Conservation (phyloP, 805 yeast genomes). For the Sungouiozyma ichnusensis region DNA sequence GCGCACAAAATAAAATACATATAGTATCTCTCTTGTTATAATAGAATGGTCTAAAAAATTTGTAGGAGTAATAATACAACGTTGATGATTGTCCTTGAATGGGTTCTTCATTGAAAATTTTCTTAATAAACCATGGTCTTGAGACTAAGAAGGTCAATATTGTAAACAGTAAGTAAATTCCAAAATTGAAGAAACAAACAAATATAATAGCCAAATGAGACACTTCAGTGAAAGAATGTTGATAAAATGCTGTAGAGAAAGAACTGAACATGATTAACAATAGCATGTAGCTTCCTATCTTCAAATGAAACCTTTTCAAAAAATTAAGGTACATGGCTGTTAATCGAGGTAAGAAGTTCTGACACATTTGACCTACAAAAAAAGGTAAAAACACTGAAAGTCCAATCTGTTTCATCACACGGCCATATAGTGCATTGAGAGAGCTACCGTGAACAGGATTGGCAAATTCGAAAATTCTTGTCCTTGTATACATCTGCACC, state of each 20-base stretch:
- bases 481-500: conserved; percentile 53
- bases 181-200: conserved; percentile 74
- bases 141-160: conserved; percentile 47
- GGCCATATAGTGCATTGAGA: conserved; percentile 48
- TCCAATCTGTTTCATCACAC: conserved; percentile 84
- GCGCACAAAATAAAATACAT: conserved; percentile 76
- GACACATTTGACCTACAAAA: conserved; percentile 79
- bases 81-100: conserved; percentile 32
- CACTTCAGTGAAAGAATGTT: conserved; percentile 63
- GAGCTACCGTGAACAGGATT: conserved; percentile 56
- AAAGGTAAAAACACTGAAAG: conserved; percentile 74
- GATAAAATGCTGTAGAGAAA: conserved; percentile 80
- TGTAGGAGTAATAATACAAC: conserved; percentile 34
- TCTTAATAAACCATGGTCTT: conserved; percentile 45
- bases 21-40: conserved; percentile 64
- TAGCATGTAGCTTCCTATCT: conserved; percentile 74
- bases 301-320: conserved; percentile 26
- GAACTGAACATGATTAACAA: conserved; percentile 67
- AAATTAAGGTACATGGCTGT: conserved; percentile 15
- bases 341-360: conserved; percentile 53
- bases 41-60: conserved; percentile 48
- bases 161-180: conserved; percentile 70
- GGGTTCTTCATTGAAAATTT: conserved; percentile 39
- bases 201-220: conserved; percentile 61
- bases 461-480: conserved; percentile 59